phyloP scores from a whole-genome alignment of 108 stramenopile species.

The Pseudonitzschia pungens region DNA sequence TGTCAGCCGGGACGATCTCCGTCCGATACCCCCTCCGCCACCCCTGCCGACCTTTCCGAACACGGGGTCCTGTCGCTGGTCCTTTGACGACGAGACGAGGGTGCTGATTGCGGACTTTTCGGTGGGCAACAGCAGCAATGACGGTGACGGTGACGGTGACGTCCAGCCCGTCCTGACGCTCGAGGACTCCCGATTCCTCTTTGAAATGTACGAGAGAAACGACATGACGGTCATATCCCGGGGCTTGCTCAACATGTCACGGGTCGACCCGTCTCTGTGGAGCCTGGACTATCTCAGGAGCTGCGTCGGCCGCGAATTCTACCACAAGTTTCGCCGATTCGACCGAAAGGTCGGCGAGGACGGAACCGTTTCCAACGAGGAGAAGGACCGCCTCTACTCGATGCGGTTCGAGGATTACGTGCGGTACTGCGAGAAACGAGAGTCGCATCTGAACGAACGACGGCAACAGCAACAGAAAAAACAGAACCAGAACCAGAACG shows the following conservation, averaged over 20 bases:
- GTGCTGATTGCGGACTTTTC: conserved; percentile 58
- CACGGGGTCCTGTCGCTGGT: conserved; percentile 56
- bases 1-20: conserved; percentile 25
- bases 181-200: conserved; percentile 51
- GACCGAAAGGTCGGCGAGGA: conserved; percentile 19
- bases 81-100: conserved; percentile 50
- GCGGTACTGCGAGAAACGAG: conserved; percentile 42
- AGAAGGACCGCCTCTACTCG: conserved; percentile 29
- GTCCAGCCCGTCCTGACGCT: not conserved
- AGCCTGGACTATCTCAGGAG: conserved; percentile 39
- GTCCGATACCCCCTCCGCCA: conserved; percentile 46
- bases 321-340: conserved; percentile 64
- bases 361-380: conserved; percentile 20
- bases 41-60: conserved; percentile 33
- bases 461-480: not conserved
- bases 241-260: conserved; percentile 44
- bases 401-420: conserved; percentile 66
- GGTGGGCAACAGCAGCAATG: too few relatives aligned
- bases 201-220: conserved; percentile 65
- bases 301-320: conserved; percentile 40
- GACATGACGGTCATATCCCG: conserved; percentile 67
- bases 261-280: conserved; percentile 42
- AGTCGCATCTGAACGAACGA: not conserved
- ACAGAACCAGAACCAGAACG: too few relatives aligned
- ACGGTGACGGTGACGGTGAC: too few relatives aligned